Conservation (phyloP, 768 basidiomycete species). For the Crepidotus variabilis region DNA sequence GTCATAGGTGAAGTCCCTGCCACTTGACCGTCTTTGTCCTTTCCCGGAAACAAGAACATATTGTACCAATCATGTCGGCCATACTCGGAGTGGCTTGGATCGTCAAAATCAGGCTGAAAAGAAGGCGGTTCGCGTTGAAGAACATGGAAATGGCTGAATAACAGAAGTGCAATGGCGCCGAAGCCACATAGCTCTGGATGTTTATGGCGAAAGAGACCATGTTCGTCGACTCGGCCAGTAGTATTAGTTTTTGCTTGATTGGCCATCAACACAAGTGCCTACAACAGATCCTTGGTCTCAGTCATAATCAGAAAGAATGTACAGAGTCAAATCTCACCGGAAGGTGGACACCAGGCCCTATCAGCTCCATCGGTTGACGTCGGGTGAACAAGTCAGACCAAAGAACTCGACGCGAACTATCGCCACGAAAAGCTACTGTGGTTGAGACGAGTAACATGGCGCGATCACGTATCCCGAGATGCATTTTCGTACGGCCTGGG, state of each 20-base stretch:
- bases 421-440: constrained; percentile 24
- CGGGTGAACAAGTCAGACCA: constrained; percentile 21
- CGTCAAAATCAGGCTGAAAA: constrained; percentile 24
- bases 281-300: neutral
- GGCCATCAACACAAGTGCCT: constrained; percentile 24
- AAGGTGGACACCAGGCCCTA: constrained; percentile 10
- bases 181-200: constrained; percentile 26
- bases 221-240: constrained; percentile 26
- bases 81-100: constrained; percentile 18
- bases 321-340: constrained; percentile 11
- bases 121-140: constrained; percentile 10
- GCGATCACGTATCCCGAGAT: constrained; percentile 20
- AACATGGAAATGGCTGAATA: constrained; percentile 29
- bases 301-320: neutral
- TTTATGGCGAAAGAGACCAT: constrained; percentile 23
- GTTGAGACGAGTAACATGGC: constrained; percentile 26
- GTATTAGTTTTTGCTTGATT: constrained; percentile 30
- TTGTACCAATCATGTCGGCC: constrained; percentile 26
- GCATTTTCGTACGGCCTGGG: constrained; percentile 4
- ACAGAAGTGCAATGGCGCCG: constrained; percentile 19
- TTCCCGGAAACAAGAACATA: constrained; percentile 20
- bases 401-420: constrained; percentile 16
- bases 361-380: constrained; percentile 16
- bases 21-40: neutral
- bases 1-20: constrained; percentile 14